phyloP scores from a whole-genome alignment of 78 protist species.

The Thecamonas trahens region DNA sequence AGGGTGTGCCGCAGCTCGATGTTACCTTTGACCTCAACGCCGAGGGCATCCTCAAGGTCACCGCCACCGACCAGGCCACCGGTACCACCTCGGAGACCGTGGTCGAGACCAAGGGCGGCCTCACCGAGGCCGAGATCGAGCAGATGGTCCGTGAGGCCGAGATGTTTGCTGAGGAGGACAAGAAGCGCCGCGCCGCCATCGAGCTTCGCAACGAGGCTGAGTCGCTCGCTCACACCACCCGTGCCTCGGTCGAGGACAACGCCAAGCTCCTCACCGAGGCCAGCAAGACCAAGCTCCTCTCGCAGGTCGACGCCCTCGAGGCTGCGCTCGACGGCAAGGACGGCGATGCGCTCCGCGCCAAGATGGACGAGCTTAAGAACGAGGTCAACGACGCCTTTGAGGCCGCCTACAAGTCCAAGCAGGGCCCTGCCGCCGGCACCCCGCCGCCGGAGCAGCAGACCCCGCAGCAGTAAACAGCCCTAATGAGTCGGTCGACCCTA shows the following conservation, averaged over 20 bases:
- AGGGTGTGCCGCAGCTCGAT: constrained; percentile 81
- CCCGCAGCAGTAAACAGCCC: no score
- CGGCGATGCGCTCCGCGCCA: no score
- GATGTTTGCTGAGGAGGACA: constrained; percentile 48
- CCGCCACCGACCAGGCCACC: constrained; percentile 88
- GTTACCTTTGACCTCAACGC: constrained; percentile 58
- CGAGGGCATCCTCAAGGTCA: constrained; percentile 57
- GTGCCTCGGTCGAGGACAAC: constrained; percentile 1
- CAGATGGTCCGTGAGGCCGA: constrained; percentile 89
- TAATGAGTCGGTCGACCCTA: no score
- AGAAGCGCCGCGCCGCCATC: constrained; percentile 32
- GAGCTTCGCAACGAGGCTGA: constrained; percentile 73
- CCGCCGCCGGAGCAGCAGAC: no score
- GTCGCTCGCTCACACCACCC: no score
- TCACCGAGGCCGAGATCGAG: constrained; percentile 78
- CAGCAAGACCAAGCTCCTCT: no score
- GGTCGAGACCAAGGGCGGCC: constrained; percentile 87
- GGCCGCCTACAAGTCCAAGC: no score
- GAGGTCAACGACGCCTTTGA: no score
- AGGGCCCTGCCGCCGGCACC: no score
- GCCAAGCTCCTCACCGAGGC: constrained; percentile 5
- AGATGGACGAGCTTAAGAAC: no score
- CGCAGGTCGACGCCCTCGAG: no score
- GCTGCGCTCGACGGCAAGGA: no score
- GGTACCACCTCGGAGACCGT: constrained; percentile 60